These are phyloP conservation scores for Fusarium pseudonygamai DNA, from an alignment of 2,329 filamentous ascomycete genomes.

Conservation along the genomic window DNA sequence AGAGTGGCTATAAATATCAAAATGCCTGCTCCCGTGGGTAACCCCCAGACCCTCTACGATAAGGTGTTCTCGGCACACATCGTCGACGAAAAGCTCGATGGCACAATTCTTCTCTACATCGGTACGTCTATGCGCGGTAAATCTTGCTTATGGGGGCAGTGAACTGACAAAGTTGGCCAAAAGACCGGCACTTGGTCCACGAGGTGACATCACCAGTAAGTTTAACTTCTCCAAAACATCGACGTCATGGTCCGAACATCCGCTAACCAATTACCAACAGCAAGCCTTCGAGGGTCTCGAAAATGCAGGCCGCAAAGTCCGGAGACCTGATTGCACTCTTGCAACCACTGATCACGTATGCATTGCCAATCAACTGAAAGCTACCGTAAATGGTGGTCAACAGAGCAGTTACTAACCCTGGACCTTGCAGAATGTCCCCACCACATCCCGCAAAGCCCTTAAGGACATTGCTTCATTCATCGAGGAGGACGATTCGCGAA, in stretches of 20 bases:
- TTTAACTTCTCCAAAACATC: slow-evolving; percentile 25
- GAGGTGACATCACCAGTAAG: slow-evolving; percentile 96
- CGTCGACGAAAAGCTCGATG: slow-evolving; percentile 94
- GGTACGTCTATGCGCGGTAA: slow-evolving; percentile 62
- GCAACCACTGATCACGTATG: slow-evolving; percentile 96
- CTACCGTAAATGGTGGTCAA: not conserved
- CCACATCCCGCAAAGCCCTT: slow-evolving; percentile 87
- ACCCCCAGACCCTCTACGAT: slow-evolving; percentile 90
- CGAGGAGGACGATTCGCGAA: slow-evolving; percentile 90
- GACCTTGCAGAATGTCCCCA: slow-evolving; percentile 83
- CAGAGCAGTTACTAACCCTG: slow-evolving; percentile 25
- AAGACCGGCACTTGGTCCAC: slow-evolving; percentile 94
- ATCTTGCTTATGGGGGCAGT: not conserved
- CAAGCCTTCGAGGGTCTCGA: slow-evolving; percentile 97
- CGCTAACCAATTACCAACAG: slow-evolving; percentile 53
- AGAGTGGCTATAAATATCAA: slow-evolving; percentile 47
- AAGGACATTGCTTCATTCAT: slow-evolving; percentile 96
- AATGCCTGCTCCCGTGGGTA: slow-evolving; percentile 80
- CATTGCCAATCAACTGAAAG: slow-evolving; percentile 31
- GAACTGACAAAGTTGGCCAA: slow-evolving; percentile 18
- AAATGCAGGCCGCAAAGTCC: slow-evolving; percentile 87
- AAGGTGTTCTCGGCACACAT: slow-evolving; percentile 96
- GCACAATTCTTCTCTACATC: slow-evolving; percentile 92
- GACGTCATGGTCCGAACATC: slow-evolving; percentile 7
- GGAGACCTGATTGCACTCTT: slow-evolving; percentile 95